Percentiles rank a stretch among this genome's conserved stretches.
Conservation (phyloP, 805 yeast genomes). For the Helenozyma baotianmanensis region DNA sequence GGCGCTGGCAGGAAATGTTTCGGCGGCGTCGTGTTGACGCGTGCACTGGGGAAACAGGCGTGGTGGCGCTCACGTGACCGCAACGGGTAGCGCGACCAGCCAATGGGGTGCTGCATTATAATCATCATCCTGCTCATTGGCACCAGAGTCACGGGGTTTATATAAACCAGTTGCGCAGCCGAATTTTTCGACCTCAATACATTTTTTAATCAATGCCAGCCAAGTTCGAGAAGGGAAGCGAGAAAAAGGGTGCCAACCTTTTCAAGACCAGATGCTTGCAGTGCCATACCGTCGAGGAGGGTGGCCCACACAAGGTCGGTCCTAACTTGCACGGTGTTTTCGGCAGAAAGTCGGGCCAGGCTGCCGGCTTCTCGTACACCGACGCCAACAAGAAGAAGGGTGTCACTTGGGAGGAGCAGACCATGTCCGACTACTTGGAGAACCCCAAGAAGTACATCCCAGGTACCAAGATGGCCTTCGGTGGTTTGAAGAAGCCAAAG, state of each 20-base stretch:
- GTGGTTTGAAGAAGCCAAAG: slow-evolving; percentile 98
- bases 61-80: too few species aligned
- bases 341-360: slow-evolving; percentile 89
- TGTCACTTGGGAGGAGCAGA: slow-evolving; percentile 80
- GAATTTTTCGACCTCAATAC: background rate
- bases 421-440: slow-evolving; percentile 92
- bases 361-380: slow-evolving; percentile 91
- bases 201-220: slow-evolving; percentile 35
- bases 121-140: slow-evolving; percentile 16
- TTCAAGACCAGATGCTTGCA: slow-evolving; percentile 99
- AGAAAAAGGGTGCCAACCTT: slow-evolving; percentile 89
- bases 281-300: slow-evolving; percentile 95
- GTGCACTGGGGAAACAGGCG: too few species aligned
- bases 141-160: slow-evolving; percentile 7
- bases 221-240: slow-evolving; percentile 40
- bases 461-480: slow-evolving; percentile 99
- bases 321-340: slow-evolving; percentile 96
- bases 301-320: slow-evolving; percentile 98
- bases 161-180: slow-evolving; percentile 9
- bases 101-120: slow-evolving; percentile 12
- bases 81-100: too few species aligned
- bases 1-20: too few species aligned
- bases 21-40: too few species aligned
- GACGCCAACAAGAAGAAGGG: slow-evolving; percentile 98
- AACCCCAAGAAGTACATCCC: slow-evolving; percentile 99